Percentiles rank a stretch among this genome's conserved stretches.
Conservation (phyloP, 1,139 yeast species). For the Geotrichum histeridarum region DNA sequence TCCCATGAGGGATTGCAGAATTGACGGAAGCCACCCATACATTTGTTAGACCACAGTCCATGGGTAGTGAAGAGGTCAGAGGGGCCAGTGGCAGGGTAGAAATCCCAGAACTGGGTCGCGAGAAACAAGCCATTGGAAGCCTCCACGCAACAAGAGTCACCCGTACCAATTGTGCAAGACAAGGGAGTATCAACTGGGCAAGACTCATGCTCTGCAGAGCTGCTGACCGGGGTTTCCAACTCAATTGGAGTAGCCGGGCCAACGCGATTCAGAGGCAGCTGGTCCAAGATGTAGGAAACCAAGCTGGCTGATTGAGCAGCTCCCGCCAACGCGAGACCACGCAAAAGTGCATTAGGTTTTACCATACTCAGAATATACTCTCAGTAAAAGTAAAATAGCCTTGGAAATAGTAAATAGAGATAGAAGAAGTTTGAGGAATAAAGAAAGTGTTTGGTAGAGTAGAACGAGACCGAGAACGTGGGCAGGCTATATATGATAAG, state of each 20-base stretch:
- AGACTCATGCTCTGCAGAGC: conserved; percentile 28
- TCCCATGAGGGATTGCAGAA: conserved; percentile 67
- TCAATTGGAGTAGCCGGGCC: background rate
- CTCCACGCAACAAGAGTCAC: conserved; percentile 74
- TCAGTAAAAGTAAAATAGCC: no score
- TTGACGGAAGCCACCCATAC: conserved; percentile 68
- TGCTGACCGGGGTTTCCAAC: background rate
- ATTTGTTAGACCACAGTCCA: conserved; percentile 82
- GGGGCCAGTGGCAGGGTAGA: conserved; percentile 75
- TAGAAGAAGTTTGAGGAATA: no score
- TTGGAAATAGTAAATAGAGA: no score
- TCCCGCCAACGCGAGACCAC: background rate
- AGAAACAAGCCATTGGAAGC: conserved; percentile 80
- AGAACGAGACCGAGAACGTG: no score
- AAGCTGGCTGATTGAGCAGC: background rate
- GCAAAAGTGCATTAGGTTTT: background rate
- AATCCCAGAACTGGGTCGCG: conserved; percentile 94
- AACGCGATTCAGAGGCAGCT: background rate
- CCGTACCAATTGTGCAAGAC: conserved; percentile 46
- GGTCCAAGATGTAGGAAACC: background rate
- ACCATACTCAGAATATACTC: no score
- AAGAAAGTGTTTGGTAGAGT: no score
- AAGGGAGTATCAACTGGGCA: conserved; percentile 68
- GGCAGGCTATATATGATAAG: no score
- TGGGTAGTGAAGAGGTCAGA: conserved; percentile 74